Evolutionary conservation across 805 yeast species (phyloP), one percentile per base, ranked within the genome.

Genomic region (Candida pseudofarinosa): DNA sequence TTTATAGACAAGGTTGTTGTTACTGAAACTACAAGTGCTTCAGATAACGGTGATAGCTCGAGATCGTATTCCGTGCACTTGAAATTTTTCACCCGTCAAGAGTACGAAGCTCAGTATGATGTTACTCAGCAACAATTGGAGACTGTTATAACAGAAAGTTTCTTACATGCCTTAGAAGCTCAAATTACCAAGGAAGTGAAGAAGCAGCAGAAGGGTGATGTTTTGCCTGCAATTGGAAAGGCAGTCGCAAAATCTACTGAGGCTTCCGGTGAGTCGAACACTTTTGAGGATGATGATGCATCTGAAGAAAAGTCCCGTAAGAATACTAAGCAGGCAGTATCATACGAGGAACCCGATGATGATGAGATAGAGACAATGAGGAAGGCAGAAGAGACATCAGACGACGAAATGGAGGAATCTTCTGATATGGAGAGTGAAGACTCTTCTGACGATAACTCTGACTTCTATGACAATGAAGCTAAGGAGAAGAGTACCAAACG

Each of bases 291-390:
- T 41, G 83, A 76, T 42, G 81, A 77, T 42, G 81, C 74, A 39
- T 76, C 74, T 37, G 84, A 81, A 49, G 88, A 79, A 47, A 80
- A 75, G 55, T 66, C 75, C 46, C 77, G 72, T 50, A 67, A 75
- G 41, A 83, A 83, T 52, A 73, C 81, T 32, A 88, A 88, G 54
- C 96, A 90, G 67, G 82, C 95, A 14, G 91, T 86, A 33, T 88
- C 97, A 1, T 88, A 88, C 54, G 98, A 90, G 50, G 96, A 81
- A 13, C 96, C 97, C 28, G 98, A 90, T 66, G 97, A 90, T 49
- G 98, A 88, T 23, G 97, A 90, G 59, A 71, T 87, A 47, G 97
- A 88, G 61, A 86, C 87, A 40, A 86, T 88, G 90, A 82, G 82
- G 65, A 77, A 76, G 56, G 95, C 86, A 39, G 91, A 85, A 62